Evolutionary conservation across 129 eudicot genomes (phyloP), one percentile per base, ranked within the genome.

Genomic region (Solidago caesia): DNA sequence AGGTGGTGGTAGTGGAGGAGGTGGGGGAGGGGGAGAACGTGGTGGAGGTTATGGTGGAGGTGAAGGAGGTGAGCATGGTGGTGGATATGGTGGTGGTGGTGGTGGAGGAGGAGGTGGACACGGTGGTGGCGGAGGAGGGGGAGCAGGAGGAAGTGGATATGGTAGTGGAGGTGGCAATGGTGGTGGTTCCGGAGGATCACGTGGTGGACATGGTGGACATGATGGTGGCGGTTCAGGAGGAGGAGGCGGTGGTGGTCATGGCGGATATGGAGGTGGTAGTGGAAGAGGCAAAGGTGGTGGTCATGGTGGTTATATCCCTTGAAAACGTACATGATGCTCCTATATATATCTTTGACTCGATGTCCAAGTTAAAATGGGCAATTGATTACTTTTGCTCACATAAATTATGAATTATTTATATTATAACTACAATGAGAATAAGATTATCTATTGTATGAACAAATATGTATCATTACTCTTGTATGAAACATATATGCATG

Each of bases 21-120:
- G 82, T 27, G 77, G 81, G 1, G 81, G 85, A 25, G 84, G 88
- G 7, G 85, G 82, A 47, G 85, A 75, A 5, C 82, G 71, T 25
- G 85, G 84, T 45, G 85, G 90, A 8, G 89, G 87, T 6, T 72
- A 76, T 77, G 90, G 83, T 8, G 83, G 85, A 11, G 86, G 86
- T 42, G 91, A 82, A 49, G 91, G 91, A 41, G 81, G 69, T 9
- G 82, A 80, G 1, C 75, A 80, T 5, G 91, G 91, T 8, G 78
- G 67, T 44, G 91, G 88, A n/a, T 70, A 75, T 59, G 91, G 87
- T 5, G 84, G 68, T 78, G 91, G 86, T 39, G 90, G 83, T 14
- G 90, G n/a, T n/a, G n/a, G 83, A 6, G 75, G 75, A 56, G 91
- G 85, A n/a, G 84, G 77, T 62, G 91, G 90, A 14, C 71, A 69